Evolutionary conservation across 208 protist genomes (phyloP), one percentile per base, ranked within the genome.

Genomic region (Trypanosoma conorhini): DNA sequence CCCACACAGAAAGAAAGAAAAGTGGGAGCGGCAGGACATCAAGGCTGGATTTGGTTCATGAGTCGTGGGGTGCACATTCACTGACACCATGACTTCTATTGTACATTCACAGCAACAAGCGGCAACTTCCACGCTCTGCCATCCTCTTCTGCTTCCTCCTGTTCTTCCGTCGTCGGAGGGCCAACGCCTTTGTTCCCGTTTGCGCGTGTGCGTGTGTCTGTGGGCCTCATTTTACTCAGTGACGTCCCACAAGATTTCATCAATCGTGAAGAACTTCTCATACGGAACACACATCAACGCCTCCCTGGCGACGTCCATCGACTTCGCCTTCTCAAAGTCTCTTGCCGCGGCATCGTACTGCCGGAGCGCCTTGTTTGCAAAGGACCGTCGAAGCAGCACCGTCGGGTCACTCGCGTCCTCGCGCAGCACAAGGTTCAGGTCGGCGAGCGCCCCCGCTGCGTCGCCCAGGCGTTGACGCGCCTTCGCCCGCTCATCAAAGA

Each of bases 401-500:
- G 82, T 79, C 52, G 91, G 78, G 73, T 96, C 92, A 15, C 61
- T 48, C 30, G 84, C 85, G 51, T 93, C 76, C 38, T 58, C 15
- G 22, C 38, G 17, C 35, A 98, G 81, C 13, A 98, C 89, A 10
- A 82, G 26, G 57, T 82, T 86, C 59, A 94, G 96, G 76, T 98
- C 95, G 2, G 46, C 67, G 0, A 97, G 57, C 21, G 89, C 82
- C 21, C 82, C 82, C 5, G 44, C 74, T n/a, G 77, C 61, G 58
- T 88, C 56, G 9, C 81, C 83, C 2, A 92, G 67, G 50, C 79
- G 64, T 79, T 98, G 92, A 31, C 80, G 80, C 2, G 82, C 71
- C 73, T 96, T 98, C 1, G 92, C 95, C 0, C 93, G 86, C 64
- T 96, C 93, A 67, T 97, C 89, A 67, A 82, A 73, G 50, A 85